Percentiles rank a stretch among this genome's conserved stretches.
phyloP scores from a whole-genome alignment of 129 eudicot species.

The Gnaphalium uliginosum region DNA sequence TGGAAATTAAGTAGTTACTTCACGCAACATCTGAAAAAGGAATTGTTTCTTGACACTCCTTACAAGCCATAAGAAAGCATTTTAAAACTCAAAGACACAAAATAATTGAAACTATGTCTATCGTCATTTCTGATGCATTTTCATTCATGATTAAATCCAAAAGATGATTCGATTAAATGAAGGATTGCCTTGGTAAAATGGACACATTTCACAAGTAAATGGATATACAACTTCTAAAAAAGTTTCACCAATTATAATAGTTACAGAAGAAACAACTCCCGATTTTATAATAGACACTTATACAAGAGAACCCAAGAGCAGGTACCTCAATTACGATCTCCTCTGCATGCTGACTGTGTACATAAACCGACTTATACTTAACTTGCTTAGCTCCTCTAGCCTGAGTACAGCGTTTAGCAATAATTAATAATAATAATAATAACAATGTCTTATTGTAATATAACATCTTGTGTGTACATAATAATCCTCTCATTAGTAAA shows the following conservation, averaged over 20 bases:
- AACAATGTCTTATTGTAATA: constrained; percentile 11
- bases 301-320: too few species aligned
- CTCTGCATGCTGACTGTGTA: constrained; percentile 44
- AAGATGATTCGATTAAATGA: neutral
- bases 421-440: constrained; percentile 6
- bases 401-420: constrained; percentile 40
- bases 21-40: neutral
- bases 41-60: neutral
- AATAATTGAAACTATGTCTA: too few species aligned
- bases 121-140: neutral
- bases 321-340: constrained; percentile 67
- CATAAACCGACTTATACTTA: constrained; percentile 23
- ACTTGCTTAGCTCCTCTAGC: constrained; percentile 41
- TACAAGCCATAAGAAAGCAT: too few species aligned
- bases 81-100: too few species aligned
- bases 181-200: neutral
- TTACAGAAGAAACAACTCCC: neutral
- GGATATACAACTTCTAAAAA: neutral
- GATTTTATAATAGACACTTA: too few species aligned
- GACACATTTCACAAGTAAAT: neutral
- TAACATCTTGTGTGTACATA: neutral
- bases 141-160: neutral
- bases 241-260: neutral
- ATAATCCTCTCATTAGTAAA: constrained; percentile 4
- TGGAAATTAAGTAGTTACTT: too few species aligned